Conservation (phyloP, 1,139 yeast species). For the Meyerozyma smithsonii region DNA sequence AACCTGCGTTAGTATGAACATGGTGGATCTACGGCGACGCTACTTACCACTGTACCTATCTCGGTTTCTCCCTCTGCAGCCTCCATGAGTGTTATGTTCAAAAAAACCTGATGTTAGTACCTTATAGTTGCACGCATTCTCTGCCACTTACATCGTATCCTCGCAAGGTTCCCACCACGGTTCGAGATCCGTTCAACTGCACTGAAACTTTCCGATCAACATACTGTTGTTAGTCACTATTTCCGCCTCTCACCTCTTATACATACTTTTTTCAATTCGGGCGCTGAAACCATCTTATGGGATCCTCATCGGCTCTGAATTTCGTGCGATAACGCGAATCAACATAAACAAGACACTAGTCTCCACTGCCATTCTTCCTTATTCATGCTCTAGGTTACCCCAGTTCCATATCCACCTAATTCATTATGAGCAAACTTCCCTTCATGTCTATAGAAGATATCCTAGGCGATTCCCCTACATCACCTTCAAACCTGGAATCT, state of each 20-base stretch:
- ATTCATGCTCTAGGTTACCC: not conserved
- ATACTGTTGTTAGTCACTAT: slow-evolving; percentile 40
- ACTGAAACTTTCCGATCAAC: slow-evolving; percentile 70
- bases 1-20: slow-evolving; percentile 33
- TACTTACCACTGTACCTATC: slow-evolving; percentile 52
- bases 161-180: slow-evolving; percentile 64
- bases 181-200: slow-evolving; percentile 71
- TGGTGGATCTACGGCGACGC: not conserved
- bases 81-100: slow-evolving; percentile 70
- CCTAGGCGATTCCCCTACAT: not conserved
- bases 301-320: not conserved
- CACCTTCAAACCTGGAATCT: not conserved
- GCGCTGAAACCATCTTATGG: slow-evolving; percentile 52
- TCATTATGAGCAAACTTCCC: not conserved
- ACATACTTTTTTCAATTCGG: slow-evolving; percentile 48
- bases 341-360: not conserved
- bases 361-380: not conserved
- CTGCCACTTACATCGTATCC: slow-evolving; percentile 63
- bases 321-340: not conserved
- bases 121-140: not conserved
- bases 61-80: slow-evolving; percentile 63
- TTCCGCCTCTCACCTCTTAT: slow-evolving; percentile 4
- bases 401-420: not conserved
- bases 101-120: slow-evolving; percentile 43
- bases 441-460: not conserved